Evolutionary conservation across 2,329 filamentous ascomycete species (phyloP), one percentile per base, ranked within the genome.

Genomic region (Decorospora gaudefroyi): DNA sequence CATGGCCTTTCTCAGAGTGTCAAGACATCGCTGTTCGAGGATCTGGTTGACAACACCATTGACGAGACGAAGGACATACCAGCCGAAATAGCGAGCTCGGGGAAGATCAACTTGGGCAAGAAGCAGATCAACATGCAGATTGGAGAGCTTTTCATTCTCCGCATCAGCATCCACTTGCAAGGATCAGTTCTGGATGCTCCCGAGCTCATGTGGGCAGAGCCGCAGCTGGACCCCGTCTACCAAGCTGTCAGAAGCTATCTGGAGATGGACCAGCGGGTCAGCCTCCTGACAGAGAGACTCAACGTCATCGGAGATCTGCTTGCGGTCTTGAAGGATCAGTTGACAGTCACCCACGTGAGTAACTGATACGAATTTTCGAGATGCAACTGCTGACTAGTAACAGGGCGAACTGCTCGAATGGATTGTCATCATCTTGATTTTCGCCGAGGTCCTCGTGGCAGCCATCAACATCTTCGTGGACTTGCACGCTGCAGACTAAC

Each of bases 61-160:
- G 87, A 95, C 56, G 86, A 87, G 1, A 96, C 91, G 62, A 95
- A 95, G 67, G 89, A 95, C 46, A 88, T 99, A 4, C 93, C 93
- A 0, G 86, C 88, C 6, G 88, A 96, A 70, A 96, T 99, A 59
- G 92, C 93, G 2, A 76, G 88, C 54, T 96, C 92, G 0, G 93
- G 93, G 53, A 93, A 91, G 65, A 93, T 99, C 64, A 86, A 88
- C 42, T 82, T 99, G 46, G 90, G 85, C 46, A 84, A 92, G 29
- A 84, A 84, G 46, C 85, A 97, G 69, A 96, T 99, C 77, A 97
- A 97, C 77, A 97, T 97, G 91, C 91, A 97, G 73, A 96, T 99
- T 49, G 93, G 93, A 68, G 91, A 99, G 74, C 82, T 99, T 40
- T 99, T 99, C 72, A 97, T 99, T 65, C 77, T 99, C 21, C 84